Evolutionary conservation across 75 land plant genomes (phyloP).

Genomic region (Picea sitchensis): DNA sequence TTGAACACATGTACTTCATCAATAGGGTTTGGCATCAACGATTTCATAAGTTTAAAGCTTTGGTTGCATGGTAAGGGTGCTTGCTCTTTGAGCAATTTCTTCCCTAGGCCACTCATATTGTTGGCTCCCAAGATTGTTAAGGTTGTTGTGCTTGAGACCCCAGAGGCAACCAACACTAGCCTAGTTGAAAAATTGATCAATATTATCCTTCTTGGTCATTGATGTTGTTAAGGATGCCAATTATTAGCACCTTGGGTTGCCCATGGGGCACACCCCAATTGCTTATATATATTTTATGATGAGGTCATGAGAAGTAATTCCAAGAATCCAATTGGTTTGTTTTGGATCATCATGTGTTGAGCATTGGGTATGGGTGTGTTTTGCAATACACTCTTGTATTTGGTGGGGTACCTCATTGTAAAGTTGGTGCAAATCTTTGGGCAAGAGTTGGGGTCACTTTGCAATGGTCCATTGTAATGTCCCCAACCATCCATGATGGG

Average conservation of each 20-base stretch:
- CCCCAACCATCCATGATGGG: no score
- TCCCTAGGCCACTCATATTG: not conserved
- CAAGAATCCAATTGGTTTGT: conserved; percentile 37
- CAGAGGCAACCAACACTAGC: not conserved
- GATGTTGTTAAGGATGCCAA: conserved; percentile 51
- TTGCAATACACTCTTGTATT: conserved; percentile 38
- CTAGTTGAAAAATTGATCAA: conserved; percentile 33
- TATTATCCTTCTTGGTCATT: conserved; percentile 37
- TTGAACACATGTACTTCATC: not conserved
- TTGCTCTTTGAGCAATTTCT: not conserved
- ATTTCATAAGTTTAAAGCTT: not conserved
- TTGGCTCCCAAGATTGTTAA: not conserved
- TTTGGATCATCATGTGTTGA: conserved; percentile 34
- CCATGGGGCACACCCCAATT: conserved; percentile 49
- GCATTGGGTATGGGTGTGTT: conserved; percentile 50
- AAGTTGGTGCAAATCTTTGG: not conserved
- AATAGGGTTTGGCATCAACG: not conserved
- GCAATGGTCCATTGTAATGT: no score
- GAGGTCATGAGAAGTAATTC: conserved; percentile 41
- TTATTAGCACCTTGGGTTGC: conserved; percentile 41
- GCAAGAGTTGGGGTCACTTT: no score
- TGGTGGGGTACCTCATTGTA: conserved; percentile 39
- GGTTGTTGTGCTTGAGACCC: conserved; percentile 39
- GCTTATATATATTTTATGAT: conserved; percentile 30
- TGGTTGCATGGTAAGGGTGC: not conserved